Conservation (phyloP, 106 monocot genomes). For the Acorus calamus region DNA sequence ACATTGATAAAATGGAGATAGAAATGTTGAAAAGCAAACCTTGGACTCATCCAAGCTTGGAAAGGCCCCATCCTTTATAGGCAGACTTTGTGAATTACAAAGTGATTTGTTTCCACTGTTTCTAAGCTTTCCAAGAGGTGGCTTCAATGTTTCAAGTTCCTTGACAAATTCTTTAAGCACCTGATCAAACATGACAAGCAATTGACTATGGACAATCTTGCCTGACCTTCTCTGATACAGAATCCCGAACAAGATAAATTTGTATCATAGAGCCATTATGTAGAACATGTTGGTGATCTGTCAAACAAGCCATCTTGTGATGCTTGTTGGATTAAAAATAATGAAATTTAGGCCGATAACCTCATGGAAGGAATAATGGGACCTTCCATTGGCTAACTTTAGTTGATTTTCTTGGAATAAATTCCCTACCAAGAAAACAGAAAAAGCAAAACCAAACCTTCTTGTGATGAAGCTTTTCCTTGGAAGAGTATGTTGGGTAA, state of each 20-base stretch:
- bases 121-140: neutral
- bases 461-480: conserved; percentile 17
- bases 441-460: conserved; percentile 9
- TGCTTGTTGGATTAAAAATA: neutral
- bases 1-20: no score
- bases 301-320: no score
- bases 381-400: no score
- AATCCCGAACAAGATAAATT: no score
- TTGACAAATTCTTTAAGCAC: conserved; percentile 9
- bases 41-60: conserved; percentile 1
- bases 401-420: no score
- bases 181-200: conserved; percentile 5
- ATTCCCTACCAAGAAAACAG: neutral
- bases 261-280: no score
- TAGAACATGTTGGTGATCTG: no score
- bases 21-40: neutral
- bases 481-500: conserved; percentile 16
- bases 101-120: neutral
- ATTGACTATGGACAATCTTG: no score
- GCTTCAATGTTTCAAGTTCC: conserved; percentile 18
- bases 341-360: neutral
- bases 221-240: no score
- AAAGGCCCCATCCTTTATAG: neutral
- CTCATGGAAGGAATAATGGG: neutral
- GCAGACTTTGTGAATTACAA: neutral